phyloP scores from a whole-genome alignment of 345 rosid species.

The Cardamine occulta region DNA sequence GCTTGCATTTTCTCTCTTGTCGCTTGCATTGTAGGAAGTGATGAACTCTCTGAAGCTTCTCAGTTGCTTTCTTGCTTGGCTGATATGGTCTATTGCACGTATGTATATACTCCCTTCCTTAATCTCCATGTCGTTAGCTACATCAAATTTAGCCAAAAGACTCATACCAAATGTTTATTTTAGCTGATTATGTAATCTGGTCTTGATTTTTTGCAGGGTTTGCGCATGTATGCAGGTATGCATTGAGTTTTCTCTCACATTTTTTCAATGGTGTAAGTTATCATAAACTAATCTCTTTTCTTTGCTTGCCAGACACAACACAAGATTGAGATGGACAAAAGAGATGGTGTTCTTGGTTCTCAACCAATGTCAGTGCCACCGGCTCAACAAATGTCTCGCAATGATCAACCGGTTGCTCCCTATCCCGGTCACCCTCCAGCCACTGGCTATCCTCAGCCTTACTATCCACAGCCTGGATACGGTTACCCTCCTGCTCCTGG shows the following conservation, averaged over 20 bases:
- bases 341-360: constrained; percentile 56
- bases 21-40: constrained; percentile 89
- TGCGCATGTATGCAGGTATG: constrained; percentile 98
- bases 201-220: constrained; percentile 58
- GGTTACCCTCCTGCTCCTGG: constrained; percentile 44
- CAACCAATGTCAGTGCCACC: constrained; percentile 62
- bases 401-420: constrained; percentile 56
- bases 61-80: constrained; percentile 70
- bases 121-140: neutral
- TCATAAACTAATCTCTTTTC: neutral
- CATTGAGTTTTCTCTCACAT: neutral
- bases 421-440: constrained; percentile 54
- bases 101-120: constrained; percentile 38
- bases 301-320: constrained; percentile 59
- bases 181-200: constrained; percentile 14
- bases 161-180: constrained; percentile 45
- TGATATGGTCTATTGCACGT: constrained; percentile 92
- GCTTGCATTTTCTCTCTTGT: constrained; percentile 90
- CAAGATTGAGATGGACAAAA: constrained; percentile 72
- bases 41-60: constrained; percentile 81
- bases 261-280: constrained; percentile 33
- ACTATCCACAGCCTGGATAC: constrained; percentile 43
- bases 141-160: constrained; percentile 42
- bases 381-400: constrained; percentile 64
- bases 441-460: constrained; percentile 43